Percentiles rank a stretch among this genome's conserved stretches.
Evolutionary conservation across 495 filamentous ascomycete species (phyloP).

Genomic region (Aspergillus sparsus): DNA sequence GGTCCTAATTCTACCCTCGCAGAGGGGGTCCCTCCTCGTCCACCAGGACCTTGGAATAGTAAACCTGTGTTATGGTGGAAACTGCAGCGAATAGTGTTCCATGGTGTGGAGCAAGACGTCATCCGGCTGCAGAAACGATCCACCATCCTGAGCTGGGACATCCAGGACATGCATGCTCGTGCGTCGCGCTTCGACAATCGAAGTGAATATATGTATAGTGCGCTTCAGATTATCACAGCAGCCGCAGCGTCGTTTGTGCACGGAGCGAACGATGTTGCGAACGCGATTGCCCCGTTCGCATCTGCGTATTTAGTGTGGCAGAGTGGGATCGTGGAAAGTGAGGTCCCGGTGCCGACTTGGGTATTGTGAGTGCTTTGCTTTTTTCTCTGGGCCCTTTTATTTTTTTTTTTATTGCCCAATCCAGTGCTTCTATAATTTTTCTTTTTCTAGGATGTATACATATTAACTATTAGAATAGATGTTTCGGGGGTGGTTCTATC

Average conservation of each 20-base stretch:
- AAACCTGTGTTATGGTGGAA: slow-evolving; percentile 4
- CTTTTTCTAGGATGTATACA: not conserved
- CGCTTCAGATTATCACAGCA: slow-evolving; percentile 15
- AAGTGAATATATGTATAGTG: slow-evolving; percentile 16
- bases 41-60: slow-evolving; percentile 4
- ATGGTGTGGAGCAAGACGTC: slow-evolving; percentile 16
- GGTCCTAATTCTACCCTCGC: not conserved
- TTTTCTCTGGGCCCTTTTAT: not conserved
- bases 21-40: slow-evolving; percentile 11
- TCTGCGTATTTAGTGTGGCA: slow-evolving; percentile 13
- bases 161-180: slow-evolving; percentile 17
- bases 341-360: slow-evolving; percentile 15
- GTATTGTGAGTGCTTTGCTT: slow-evolving; percentile 7
- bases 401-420: no score
- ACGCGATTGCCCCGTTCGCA: slow-evolving; percentile 14
- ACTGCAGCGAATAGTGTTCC: slow-evolving; percentile 8
- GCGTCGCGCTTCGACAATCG: slow-evolving; percentile 13
- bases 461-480: not conserved
- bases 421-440: no score
- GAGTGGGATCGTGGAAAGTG: not conserved
- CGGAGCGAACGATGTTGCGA: slow-evolving; percentile 14
- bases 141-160: slow-evolving; percentile 12
- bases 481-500: slow-evolving; percentile 12
- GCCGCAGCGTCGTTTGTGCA: slow-evolving; percentile 16
- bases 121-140: slow-evolving; percentile 12